Evolutionary conservation across 345 rosid species (phyloP).

Genomic region (rapeseed (Brassica napus)): DNA sequence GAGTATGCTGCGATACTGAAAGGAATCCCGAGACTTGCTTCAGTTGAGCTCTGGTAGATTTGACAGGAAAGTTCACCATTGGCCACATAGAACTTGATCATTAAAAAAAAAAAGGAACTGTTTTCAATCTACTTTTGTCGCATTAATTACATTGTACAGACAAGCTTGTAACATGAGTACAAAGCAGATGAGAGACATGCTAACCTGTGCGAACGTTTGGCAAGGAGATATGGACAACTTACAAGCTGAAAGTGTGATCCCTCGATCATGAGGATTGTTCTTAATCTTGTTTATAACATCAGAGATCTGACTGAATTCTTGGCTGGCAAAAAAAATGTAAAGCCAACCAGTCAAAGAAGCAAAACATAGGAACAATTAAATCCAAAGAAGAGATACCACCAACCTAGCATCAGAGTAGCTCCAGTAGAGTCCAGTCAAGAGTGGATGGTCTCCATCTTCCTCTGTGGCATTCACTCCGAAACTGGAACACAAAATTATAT

Average conservation of each 20-base stretch:
- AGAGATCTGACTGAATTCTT: not conserved
- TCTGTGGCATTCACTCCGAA: slow-evolving; percentile 61
- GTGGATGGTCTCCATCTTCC: slow-evolving; percentile 76
- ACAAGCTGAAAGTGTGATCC: slow-evolving; percentile 75
- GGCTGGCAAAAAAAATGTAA: slow-evolving; percentile 3
- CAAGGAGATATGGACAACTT: slow-evolving; percentile 79
- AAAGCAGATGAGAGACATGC: not conserved
- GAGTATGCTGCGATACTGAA: slow-evolving; percentile 83
- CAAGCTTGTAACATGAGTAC: not conserved
- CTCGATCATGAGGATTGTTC: slow-evolving; percentile 15
- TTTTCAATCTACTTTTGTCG: not conserved
- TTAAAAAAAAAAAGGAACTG: not conserved
- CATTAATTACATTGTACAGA: not conserved
- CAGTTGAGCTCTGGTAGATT: slow-evolving; percentile 86
- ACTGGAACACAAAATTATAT: slow-evolving; percentile 43
- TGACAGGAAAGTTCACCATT: slow-evolving; percentile 90
- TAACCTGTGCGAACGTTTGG: slow-evolving; percentile 83
- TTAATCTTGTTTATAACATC: not conserved
- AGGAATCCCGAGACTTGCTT: slow-evolving; percentile 83
- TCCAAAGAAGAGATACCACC: slow-evolving; percentile 8
- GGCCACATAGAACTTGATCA: slow-evolving; percentile 77
- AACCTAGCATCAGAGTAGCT: slow-evolving; percentile 85
- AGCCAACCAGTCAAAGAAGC: slow-evolving; percentile 7
- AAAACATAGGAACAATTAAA: slow-evolving; percentile 1
- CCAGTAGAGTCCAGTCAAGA: slow-evolving; percentile 84